Percentiles rank a stretch among this genome's conserved stretches.
Evolutionary conservation across 768 basidiomycete species (phyloP).

Genomic region (Suillus hirtellus): DNA sequence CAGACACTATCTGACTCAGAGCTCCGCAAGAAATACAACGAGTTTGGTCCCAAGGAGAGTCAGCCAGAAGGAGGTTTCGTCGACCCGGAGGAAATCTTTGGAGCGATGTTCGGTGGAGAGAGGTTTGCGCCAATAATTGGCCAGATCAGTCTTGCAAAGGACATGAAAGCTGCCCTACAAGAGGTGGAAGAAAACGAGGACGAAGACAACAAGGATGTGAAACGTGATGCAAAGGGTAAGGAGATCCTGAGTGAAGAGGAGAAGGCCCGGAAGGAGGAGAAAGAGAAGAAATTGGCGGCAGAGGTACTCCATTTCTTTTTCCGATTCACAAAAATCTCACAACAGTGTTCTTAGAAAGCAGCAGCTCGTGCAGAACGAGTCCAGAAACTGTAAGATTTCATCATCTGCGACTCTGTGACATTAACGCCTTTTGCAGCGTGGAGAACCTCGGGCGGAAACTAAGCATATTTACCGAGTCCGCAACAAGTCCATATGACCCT

Average conservation of each 20-base stretch:
- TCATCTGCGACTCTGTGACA: background rate
- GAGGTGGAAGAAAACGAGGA: slow-evolving; percentile 76
- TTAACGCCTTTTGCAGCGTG: slow-evolving; percentile 34
- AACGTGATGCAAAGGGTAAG: slow-evolving; percentile 53
- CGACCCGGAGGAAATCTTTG: slow-evolving; percentile 81
- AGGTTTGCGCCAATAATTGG: slow-evolving; percentile 87
- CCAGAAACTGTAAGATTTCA: slow-evolving; percentile 49
- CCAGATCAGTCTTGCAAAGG: slow-evolving; percentile 80
- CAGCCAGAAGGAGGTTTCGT: slow-evolving; percentile 83
- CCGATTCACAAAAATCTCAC: slow-evolving; percentile 9
- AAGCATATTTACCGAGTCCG: slow-evolving; percentile 85
- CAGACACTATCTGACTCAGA: slow-evolving; percentile 79
- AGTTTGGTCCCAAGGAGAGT: slow-evolving; percentile 84
- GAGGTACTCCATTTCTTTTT: slow-evolving; percentile 50
- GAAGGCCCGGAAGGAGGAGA: slow-evolving; percentile 72
- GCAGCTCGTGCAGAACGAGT: slow-evolving; percentile 77
- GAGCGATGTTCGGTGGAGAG: slow-evolving; percentile 88
- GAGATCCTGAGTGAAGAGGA: slow-evolving; percentile 68
- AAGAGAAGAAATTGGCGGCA: slow-evolving; percentile 59
- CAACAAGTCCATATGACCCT: slow-evolving; percentile 63
- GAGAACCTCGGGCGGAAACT: slow-evolving; percentile 81
- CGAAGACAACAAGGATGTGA: slow-evolving; percentile 39
- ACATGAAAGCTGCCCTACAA: slow-evolving; percentile 92
- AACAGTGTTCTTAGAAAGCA: slow-evolving; percentile 58
- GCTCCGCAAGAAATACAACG: slow-evolving; percentile 85